phyloP scores from a whole-genome alignment of 2,329 filamentous ascomycete species.

The Ophiostoma himal-ulmi region DNA sequence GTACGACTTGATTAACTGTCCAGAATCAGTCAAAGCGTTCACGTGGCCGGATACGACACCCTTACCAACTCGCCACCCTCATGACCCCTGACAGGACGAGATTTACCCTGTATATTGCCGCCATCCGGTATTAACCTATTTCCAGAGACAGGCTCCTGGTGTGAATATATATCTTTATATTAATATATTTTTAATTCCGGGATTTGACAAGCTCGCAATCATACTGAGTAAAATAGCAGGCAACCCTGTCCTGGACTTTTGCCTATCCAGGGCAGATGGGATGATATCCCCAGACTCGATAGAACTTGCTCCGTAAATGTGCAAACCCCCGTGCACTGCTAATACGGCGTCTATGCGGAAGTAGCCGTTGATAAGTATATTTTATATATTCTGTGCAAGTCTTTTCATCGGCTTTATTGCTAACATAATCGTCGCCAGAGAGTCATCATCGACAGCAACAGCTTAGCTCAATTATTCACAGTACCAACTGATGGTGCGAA shows the following conservation, averaged over 20 bases:
- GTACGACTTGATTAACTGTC: background rate
- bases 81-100: background rate
- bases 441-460: no score
- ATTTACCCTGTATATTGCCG: background rate
- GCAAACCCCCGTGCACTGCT: conserved; percentile 1
- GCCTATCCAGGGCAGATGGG: background rate
- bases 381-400: background rate
- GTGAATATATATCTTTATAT: background rate
- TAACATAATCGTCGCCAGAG: background rate
- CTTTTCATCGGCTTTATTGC: background rate
- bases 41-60: background rate
- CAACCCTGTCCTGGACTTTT: background rate
- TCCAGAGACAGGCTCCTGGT: background rate
- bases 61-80: background rate
- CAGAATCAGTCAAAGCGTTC: background rate
- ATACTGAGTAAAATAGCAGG: background rate
- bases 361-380: background rate
- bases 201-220: background rate
- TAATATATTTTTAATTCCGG: background rate
- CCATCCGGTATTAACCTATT: conserved; percentile 9
- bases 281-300: background rate
- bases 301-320: background rate
- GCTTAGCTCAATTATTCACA: no score
- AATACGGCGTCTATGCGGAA: background rate
- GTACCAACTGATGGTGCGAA: background rate